phyloP scores from a whole-genome alignment of 495 filamentous ascomycete species.

The Evansstolkia leycettana region DNA sequence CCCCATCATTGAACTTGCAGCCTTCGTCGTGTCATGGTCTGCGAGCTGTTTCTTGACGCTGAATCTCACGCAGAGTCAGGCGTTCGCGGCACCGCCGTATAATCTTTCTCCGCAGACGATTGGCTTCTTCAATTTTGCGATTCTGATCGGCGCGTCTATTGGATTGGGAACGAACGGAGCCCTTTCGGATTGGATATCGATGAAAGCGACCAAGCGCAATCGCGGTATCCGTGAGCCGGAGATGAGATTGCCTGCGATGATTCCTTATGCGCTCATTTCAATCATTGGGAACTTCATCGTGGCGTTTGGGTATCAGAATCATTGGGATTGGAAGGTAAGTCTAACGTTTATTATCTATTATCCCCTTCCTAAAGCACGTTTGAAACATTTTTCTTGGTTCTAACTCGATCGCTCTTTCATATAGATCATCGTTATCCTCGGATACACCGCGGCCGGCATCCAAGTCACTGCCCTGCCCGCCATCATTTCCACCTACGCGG shows the following conservation, averaged over 20 bases:
- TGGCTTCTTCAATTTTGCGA: conserved; percentile 35
- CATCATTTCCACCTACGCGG: conserved; percentile 33
- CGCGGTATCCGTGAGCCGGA: conserved; percentile 56
- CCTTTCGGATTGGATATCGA: conserved; percentile 46
- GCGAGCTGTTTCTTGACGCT: conserved; percentile 48
- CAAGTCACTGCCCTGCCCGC: conserved; percentile 47
- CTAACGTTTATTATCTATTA: background rate
- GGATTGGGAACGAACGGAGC: conserved; percentile 47
- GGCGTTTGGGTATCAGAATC: conserved; percentile 45
- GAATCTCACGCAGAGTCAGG: conserved; percentile 52
- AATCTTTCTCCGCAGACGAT: conserved; percentile 40
- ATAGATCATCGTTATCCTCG: conserved; percentile 31
- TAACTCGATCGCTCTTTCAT: too few species aligned
- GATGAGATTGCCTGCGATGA: conserved; percentile 52
- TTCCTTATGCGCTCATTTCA: conserved; percentile 45
- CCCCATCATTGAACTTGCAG: conserved; percentile 49
- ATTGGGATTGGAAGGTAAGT: conserved; percentile 41
- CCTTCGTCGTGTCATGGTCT: conserved; percentile 48
- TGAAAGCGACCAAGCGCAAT: conserved; percentile 43
- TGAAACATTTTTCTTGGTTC: too few species aligned
- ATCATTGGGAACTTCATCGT: conserved; percentile 49
- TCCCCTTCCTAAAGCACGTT: too few species aligned
- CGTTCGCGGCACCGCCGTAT: conserved; percentile 47
- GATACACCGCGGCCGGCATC: conserved; percentile 42
- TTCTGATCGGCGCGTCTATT: conserved; percentile 37